Conservation (phyloP, 768 basidiomycete species). For the Rubroboletus satanas region DNA sequence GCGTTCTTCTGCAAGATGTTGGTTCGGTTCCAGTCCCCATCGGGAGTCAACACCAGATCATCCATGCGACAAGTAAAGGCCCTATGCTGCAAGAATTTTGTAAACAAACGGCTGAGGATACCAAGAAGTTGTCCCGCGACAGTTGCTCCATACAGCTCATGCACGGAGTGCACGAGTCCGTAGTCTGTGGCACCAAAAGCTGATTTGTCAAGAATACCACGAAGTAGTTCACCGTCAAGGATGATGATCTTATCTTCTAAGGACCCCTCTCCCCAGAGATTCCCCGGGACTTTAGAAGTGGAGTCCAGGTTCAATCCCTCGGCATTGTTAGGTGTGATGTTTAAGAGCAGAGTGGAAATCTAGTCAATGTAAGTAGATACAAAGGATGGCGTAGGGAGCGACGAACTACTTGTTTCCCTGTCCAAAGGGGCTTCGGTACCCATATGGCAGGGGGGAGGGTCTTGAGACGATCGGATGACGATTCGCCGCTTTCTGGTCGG, state of each 20-base stretch:
- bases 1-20: constrained; percentile 64
- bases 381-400: neutral
- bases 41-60: constrained; percentile 84
- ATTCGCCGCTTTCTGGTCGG: constrained; percentile 76
- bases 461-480: constrained; percentile 52
- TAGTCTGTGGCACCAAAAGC: constrained; percentile 95
- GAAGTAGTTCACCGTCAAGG: constrained; percentile 89
- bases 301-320: constrained; percentile 82
- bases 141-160: constrained; percentile 91
- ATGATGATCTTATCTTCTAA: constrained; percentile 84
- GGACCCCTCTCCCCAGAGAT: constrained; percentile 78
- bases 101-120: constrained; percentile 89
- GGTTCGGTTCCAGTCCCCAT: constrained; percentile 68
- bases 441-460: constrained; percentile 91
- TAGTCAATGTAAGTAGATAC: constrained; percentile 28
- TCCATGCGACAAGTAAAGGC: constrained; percentile 99
- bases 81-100: constrained; percentile 94
- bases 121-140: constrained; percentile 88
- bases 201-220: constrained; percentile 94
- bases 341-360: constrained; percentile 93
- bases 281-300: constrained; percentile 85
- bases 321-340: constrained; percentile 78
- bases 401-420: constrained; percentile 93
- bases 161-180: constrained; percentile 94
- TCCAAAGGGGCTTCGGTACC: constrained; percentile 91